These are phyloP conservation scores for Ascomycota sp. DNA, from an alignment of 2,329 filamentous ascomycete genomes.

Conservation along the genomic window DNA sequence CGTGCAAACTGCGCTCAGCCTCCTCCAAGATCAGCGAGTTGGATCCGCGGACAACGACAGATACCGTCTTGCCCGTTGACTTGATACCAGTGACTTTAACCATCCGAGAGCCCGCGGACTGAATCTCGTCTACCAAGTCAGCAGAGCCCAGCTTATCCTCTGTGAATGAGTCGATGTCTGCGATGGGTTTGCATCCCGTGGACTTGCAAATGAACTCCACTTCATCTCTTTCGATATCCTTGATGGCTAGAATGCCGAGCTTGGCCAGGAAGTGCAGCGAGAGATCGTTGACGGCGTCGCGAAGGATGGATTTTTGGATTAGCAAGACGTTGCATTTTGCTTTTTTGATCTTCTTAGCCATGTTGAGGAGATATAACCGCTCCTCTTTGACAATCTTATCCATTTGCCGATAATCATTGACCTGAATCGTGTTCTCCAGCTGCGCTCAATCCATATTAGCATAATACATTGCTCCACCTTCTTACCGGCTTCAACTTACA, in stretches of 20 bases:
- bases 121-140: conserved; percentile 80
- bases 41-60: conserved; percentile 80
- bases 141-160: conserved; percentile 93
- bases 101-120: conserved; percentile 70
- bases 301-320: conserved; percentile 94
- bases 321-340: conserved; percentile 97
- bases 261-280: conserved; percentile 94
- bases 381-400: conserved; percentile 99
- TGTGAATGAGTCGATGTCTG: conserved; percentile 93
- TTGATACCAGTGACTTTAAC: conserved; percentile 90
- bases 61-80: conserved; percentile 66
- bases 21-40: conserved; percentile 90
- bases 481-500: conserved; percentile 25
- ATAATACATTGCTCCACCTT: no score
- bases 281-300: conserved; percentile 92
- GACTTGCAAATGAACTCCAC: conserved; percentile 99
- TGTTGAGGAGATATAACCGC: conserved; percentile 88
- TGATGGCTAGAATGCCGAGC: conserved; percentile 82
- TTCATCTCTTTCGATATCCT: conserved; percentile 96
- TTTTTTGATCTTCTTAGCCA: conserved; percentile 99
- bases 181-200: conserved; percentile 94
- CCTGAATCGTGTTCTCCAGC: conserved; percentile 99
- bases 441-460: conserved; percentile 10
- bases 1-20: conserved; percentile 87
- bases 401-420: conserved; percentile 99